Conservation (phyloP, 2,329 filamentous ascomycete genomes). For the Penicillium sp. region DNA sequence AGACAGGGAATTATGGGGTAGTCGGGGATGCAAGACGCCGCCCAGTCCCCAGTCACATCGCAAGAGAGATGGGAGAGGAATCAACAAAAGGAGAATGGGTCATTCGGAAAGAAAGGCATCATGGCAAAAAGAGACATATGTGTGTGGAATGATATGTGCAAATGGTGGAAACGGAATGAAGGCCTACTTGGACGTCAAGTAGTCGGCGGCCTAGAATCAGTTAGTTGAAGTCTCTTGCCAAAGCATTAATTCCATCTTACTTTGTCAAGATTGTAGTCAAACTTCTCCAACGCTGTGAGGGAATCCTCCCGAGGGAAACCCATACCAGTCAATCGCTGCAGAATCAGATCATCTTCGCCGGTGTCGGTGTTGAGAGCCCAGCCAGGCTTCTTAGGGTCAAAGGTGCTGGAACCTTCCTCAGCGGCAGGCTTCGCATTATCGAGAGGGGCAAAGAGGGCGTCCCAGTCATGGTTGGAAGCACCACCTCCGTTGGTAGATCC, state of each 20-base stretch:
- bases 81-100: conserved; percentile 5
- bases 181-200: conserved; percentile 43
- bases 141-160: conserved; percentile 25
- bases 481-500: conserved; percentile 40
- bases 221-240: neutral
- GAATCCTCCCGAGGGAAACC: conserved; percentile 76
- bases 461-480: conserved; percentile 74
- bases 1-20: conserved; percentile 3
- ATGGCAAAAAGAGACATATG: conserved; percentile 17
- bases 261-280: conserved; percentile 93
- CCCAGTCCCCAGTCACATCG: conserved; percentile 4
- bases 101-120: conserved; percentile 20
- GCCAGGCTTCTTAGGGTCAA: conserved; percentile 48
- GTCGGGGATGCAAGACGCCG: neutral
- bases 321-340: conserved; percentile 88
- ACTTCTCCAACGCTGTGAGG: conserved; percentile 81
- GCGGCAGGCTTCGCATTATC: conserved; percentile 50
- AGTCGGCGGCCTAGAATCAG: conserved; percentile 37
- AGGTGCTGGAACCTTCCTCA: conserved; percentile 18
- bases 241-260: conserved; percentile 53
- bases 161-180: conserved; percentile 8
- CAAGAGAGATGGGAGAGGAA: conserved; percentile 5
- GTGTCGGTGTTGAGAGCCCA: conserved; percentile 71
- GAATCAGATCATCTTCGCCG: conserved; percentile 84
- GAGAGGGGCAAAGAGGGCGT: conserved; percentile 83